Conservation (phyloP, 108 stramenopile species). For the Skeletonema tropicum region DNA sequence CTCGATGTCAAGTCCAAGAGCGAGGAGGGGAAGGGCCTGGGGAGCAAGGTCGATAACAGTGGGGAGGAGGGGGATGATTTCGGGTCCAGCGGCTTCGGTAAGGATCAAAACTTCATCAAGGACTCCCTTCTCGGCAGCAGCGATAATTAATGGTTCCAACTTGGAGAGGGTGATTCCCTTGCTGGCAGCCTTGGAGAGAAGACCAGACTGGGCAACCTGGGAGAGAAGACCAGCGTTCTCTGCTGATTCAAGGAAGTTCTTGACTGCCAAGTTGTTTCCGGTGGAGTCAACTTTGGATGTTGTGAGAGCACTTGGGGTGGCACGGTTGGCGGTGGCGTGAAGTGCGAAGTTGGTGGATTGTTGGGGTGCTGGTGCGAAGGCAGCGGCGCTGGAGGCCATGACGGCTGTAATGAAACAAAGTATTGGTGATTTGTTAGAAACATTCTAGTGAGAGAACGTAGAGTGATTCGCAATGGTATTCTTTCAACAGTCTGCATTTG, state of each 20-base stretch:
- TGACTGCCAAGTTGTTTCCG: slow-evolving; percentile 89
- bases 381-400: slow-evolving; percentile 61
- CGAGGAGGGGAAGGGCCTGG: slow-evolving; percentile 77
- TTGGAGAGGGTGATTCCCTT: slow-evolving; percentile 83
- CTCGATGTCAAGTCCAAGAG: slow-evolving; percentile 61
- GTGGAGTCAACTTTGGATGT: slow-evolving; percentile 66
- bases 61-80: slow-evolving; percentile 81
- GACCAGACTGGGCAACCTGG: slow-evolving; percentile 77
- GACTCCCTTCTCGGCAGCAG: slow-evolving; percentile 68
- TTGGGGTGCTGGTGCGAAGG: slow-evolving; percentile 67
- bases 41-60: slow-evolving; percentile 81
- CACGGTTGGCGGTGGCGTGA: slow-evolving; percentile 45
- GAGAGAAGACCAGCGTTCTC: slow-evolving; percentile 73
- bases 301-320: slow-evolving; percentile 40
- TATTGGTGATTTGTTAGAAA: slow-evolving; percentile 16
- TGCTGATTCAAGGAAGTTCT: slow-evolving; percentile 63
- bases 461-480: background rate
- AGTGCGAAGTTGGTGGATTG: slow-evolving; percentile 41
- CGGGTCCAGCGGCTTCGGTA: slow-evolving; percentile 87
- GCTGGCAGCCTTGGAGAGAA: slow-evolving; percentile 82
- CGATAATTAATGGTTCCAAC: slow-evolving; percentile 79
- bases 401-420: slow-evolving; percentile 48
- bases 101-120: slow-evolving; percentile 76
- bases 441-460: background rate
- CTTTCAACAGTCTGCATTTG: background rate